These are phyloP conservation scores for Capillidium heterosporum DNA, from an alignment of 371 early-diverging fungal species.

Conservation along the genomic window DNA sequence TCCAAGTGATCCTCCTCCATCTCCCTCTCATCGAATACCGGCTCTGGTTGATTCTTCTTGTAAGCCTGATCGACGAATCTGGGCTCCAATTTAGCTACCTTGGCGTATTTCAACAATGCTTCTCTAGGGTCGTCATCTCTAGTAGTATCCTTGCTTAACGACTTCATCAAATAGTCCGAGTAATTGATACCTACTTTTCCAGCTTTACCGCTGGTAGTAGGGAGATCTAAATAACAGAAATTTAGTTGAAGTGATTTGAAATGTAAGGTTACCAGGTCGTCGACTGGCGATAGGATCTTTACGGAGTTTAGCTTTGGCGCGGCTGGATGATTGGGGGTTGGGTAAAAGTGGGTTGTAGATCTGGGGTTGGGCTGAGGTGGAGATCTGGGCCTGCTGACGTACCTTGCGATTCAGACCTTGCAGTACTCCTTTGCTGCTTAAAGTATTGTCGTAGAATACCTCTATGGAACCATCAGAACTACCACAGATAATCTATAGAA, in stretches of 20 bases:
- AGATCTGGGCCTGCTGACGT: conserved; percentile 44
- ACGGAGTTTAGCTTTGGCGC: conserved; percentile 54
- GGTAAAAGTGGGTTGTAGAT: conserved; percentile 71
- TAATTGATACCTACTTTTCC: conserved; percentile 62
- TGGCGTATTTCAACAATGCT: conserved; percentile 79
- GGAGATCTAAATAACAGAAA: conserved; percentile 26
- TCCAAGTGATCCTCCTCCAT: conserved; percentile 38
- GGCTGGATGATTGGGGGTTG: conserved; percentile 37
- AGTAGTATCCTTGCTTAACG: conserved; percentile 63
- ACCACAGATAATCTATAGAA: conserved; percentile 42
- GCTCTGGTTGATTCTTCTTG: conserved; percentile 57
- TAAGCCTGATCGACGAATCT: conserved; percentile 76
- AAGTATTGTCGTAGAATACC: conserved; percentile 58
- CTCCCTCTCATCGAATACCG: conserved; percentile 47
- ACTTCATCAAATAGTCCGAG: conserved; percentile 69
- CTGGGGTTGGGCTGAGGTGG: conserved; percentile 39
- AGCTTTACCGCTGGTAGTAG: conserved; percentile 63
- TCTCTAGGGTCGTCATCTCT: conserved; percentile 89
- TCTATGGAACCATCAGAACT: conserved; percentile 52
- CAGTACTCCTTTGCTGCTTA: conserved; percentile 57
- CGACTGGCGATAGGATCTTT: conserved; percentile 51
- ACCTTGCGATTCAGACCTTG: conserved; percentile 42
- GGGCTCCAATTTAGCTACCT: conserved; percentile 59
- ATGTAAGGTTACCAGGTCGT: conserved; percentile 35
- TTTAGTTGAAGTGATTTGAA: neutral